Conservation (phyloP, 352 stramenopile genomes). For the Phytophthora brassicae region DNA sequence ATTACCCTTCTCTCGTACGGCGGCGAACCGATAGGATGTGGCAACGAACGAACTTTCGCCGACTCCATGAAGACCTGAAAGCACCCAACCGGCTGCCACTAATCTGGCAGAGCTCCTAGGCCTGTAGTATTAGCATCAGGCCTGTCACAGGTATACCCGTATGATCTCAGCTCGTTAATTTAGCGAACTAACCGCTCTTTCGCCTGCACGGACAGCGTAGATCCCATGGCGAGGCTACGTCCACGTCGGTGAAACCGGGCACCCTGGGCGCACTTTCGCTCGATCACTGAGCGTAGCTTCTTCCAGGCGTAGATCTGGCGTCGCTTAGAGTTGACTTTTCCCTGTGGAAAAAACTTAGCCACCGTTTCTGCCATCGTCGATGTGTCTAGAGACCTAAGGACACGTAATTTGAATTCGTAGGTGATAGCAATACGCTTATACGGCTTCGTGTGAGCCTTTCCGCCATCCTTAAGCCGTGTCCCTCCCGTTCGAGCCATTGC, state of each 20-base stretch:
- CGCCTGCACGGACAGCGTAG: background rate
- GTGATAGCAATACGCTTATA: too few relatives aligned
- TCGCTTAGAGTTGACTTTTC: background rate
- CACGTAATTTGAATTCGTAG: constrained; percentile 3
- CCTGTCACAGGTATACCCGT: constrained; percentile 1
- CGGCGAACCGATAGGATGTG: constrained; percentile 11
- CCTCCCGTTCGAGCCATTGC: background rate
- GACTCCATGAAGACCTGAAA: constrained; percentile 14
- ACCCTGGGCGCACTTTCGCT: constrained; percentile 1
- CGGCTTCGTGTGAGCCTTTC: background rate
- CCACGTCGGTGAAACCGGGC: background rate
- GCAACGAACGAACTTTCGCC: constrained; percentile 11
- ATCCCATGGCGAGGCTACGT: background rate
- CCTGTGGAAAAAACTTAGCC: background rate
- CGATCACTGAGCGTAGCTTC: constrained; percentile 1
- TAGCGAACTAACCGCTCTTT: constrained; percentile 9
- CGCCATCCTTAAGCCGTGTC: background rate
- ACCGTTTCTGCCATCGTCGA: constrained; percentile 3
- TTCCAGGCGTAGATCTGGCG: constrained; percentile 10
- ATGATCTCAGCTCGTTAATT: constrained; percentile 4
- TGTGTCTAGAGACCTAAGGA: constrained; percentile 7
- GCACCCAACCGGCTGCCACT: background rate
- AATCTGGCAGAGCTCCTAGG: constrained; percentile 2
- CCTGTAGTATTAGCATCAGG: constrained; percentile 11
- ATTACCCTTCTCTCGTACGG: constrained; percentile 8